These are phyloP conservation scores for Aspergillus nomiae DNA, from an alignment of 2,329 filamentous ascomycete genomes.

Conservation along the genomic window DNA sequence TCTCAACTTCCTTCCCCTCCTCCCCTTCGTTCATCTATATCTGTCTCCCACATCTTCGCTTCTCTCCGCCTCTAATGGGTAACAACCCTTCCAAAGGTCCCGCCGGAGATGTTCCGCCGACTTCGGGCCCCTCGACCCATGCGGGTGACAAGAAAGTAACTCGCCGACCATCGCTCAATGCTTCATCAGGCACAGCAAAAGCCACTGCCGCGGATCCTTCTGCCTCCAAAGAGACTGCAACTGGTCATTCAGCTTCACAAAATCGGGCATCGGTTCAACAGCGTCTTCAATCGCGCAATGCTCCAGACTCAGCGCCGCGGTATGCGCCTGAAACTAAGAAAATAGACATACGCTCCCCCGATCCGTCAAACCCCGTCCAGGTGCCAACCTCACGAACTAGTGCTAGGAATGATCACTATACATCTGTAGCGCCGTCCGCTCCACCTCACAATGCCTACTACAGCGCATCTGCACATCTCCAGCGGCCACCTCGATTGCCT, in stretches of 20 bases:
- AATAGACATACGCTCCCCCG: constrained; percentile 31
- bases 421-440: constrained; percentile 42
- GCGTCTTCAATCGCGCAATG: constrained; percentile 43
- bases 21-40: constrained; percentile 1
- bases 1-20: constrained; percentile 12
- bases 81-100: constrained; percentile 51
- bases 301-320: constrained; percentile 33
- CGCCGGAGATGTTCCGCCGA: constrained; percentile 31
- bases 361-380: constrained; percentile 42
- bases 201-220: constrained; percentile 46
- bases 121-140: constrained; percentile 27
- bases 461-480: constrained; percentile 42
- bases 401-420: constrained; percentile 31
- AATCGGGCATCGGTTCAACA: constrained; percentile 42
- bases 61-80: constrained; percentile 44
- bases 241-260: constrained; percentile 40
- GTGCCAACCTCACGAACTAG: constrained; percentile 36
- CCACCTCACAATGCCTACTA: constrained; percentile 53
- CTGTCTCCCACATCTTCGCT: constrained; percentile 11
- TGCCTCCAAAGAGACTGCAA: constrained; percentile 46
- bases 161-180: constrained; percentile 44
- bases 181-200: constrained; percentile 40
- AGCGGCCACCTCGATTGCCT: constrained; percentile 79
- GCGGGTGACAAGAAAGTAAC: constrained; percentile 41
- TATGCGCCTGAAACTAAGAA: constrained; percentile 22